Base-by-base conservation (phyloP, 2,329 filamentous ascomycete genomes). In the Chaetomiaceae sp. region DNA sequence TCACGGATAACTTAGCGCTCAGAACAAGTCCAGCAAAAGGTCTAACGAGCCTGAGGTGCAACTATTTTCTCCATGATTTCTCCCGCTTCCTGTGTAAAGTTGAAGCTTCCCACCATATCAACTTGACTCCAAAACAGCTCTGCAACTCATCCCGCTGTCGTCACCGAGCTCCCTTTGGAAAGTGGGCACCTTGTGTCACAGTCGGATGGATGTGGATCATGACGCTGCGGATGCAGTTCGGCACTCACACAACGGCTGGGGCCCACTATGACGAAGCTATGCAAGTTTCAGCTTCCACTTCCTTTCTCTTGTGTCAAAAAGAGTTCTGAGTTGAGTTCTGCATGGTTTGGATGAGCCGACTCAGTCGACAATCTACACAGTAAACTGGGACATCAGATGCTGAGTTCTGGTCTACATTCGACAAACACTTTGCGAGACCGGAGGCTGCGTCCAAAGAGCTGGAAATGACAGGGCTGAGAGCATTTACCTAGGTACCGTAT, bases 231-330 rank as follows among this genome's bases (percentile, higher is more conserved):
- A 51, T 51, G 47, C 34, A 47, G 25, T 36, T 17, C 34, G 45
- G 39, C 45, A 49, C 33, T 47, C 12, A 29, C 27, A 31, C 25
- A 25, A 22, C 36, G 4, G 23, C 6, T 33, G 15, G 37, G 53
- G 37, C 20, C 53, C 53, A 55, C 53, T 47, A 55, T 55, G 53
- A 55, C 53, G 53, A 51, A 46, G 52, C 47, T 34, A n/a, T 22
- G 25, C 19, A 42, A n/a, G 46, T 54, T 54, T 49, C 51, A 53
- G 17, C 36, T 15, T 34, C 6, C 17, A 40, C 29, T n/a, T n/a
- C n/a, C n/a, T n/a, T n/a, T n/a, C n/a, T n/a, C n/a, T n/a, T n/a
- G n/a, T n/a, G n/a, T n/a, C n/a, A n/a, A n/a, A n/a, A n/a, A n/a
- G n/a, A n/a, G n/a, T n/a, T n/a, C n/a, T n/a, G n/a, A n/a, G n/a